A percentile compares a stretch with the other conserved stretches of the same genome.
Conservation (phyloP, 2,329 filamentous ascomycete genomes). For the Trichoderma gracile region DNA sequence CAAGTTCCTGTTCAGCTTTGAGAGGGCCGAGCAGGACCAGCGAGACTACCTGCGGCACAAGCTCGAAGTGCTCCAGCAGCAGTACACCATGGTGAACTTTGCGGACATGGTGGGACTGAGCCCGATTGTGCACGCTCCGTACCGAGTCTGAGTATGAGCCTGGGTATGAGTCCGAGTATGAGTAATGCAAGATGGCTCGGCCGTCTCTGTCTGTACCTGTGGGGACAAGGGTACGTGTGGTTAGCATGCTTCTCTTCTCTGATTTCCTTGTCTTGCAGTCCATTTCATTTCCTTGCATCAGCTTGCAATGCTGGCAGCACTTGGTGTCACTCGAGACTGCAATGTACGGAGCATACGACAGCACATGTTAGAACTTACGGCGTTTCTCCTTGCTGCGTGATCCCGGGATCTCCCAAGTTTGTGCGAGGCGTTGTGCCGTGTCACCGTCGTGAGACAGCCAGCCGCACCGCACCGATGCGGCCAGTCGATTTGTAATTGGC, state of each 20-base stretch:
- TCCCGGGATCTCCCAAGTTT: neutral
- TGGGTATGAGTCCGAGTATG: neutral
- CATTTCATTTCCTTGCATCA: neutral
- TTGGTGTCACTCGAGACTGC: neutral
- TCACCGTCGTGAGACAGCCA: slow-evolving; percentile 1
- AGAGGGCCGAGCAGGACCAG: slow-evolving; percentile 49
- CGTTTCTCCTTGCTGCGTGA: neutral
- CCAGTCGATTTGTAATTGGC: neutral
- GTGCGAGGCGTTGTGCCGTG: neutral
- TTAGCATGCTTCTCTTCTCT: slow-evolving; percentile 2
- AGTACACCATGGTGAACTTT: slow-evolving; percentile 38
- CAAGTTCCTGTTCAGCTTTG: slow-evolving; percentile 51
- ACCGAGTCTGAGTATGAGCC: neutral
- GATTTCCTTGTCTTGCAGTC: neutral
- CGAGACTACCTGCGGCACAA: slow-evolving; percentile 45
- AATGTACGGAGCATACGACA: neutral
- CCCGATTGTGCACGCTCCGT: slow-evolving; percentile 24
- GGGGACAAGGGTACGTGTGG: neutral
- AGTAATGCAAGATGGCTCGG: neutral
- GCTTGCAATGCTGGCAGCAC: neutral
- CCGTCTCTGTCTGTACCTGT: neutral
- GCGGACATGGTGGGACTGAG: slow-evolving; percentile 32
- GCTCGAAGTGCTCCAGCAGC: slow-evolving; percentile 39
- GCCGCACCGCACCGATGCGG: neutral
- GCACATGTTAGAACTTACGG: slow-evolving; percentile 2